Evolutionary conservation across 75 land plant species (phyloP).

Genomic region (Pseudotsuga menziesii): DNA sequence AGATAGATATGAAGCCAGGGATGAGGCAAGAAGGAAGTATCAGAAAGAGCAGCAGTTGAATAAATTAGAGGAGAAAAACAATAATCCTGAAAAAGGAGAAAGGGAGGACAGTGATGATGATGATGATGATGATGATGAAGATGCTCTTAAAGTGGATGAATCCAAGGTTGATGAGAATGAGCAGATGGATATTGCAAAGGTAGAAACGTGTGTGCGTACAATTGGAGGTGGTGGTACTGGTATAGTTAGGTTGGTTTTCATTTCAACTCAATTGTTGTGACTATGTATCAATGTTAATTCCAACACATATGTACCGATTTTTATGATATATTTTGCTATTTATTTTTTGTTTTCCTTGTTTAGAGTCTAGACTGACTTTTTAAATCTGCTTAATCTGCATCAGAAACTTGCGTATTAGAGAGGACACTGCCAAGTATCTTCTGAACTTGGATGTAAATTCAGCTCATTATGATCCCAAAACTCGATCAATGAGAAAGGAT

Average conservation of each 20-base stretch:
- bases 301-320: background rate
- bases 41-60: conserved; percentile 80
- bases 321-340: background rate
- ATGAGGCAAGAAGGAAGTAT: conserved; percentile 74
- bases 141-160: conserved; percentile 78
- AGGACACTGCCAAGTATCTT: conserved; percentile 91
- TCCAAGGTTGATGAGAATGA: conserved; percentile 96
- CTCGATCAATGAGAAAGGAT: conserved; percentile 95
- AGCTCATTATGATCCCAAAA: conserved; percentile 90
- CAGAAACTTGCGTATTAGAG: conserved; percentile 94
- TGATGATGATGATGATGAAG: conserved; percentile 76
- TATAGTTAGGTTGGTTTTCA: conserved; percentile 64
- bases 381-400: conserved; percentile 3
- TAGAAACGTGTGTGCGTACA: conserved; percentile 94
- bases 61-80: conserved; percentile 77
- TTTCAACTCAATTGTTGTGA: conserved; percentile 5
- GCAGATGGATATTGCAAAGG: conserved; percentile 97
- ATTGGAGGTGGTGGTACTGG: conserved; percentile 98
- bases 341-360: background rate
- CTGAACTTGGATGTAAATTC: conserved; percentile 93
- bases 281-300: too few relatives aligned
- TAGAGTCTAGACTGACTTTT: background rate
- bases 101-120: conserved; percentile 37
- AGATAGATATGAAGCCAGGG: conserved; percentile 67
- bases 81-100: conserved; percentile 19